Percentiles rank a stretch among this genome's conserved stretches.
These are phyloP conservation scores for Jaltomata sinuosa DNA, from an alignment of 257 asterid species.

Conservation along the genomic window DNA sequence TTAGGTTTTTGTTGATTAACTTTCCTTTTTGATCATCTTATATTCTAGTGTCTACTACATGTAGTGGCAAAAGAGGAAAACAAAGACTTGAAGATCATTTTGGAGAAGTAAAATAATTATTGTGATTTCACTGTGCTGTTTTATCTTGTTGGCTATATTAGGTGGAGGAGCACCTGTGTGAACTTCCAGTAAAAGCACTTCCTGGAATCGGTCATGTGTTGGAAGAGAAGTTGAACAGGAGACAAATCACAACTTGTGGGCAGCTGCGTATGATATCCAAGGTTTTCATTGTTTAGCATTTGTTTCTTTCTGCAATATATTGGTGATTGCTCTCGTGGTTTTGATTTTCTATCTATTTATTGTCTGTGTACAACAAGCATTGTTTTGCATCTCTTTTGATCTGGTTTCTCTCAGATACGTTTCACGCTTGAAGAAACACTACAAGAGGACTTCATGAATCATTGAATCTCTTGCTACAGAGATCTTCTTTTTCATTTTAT, in stretches of 20 bases:
- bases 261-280: conserved; percentile 58
- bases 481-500: background rate
- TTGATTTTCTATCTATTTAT: background rate
- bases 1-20: background rate
- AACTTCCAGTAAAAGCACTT: conserved; percentile 90
- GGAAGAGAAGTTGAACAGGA: conserved; percentile 66
- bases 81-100: background rate
- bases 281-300: conserved; percentile 27
- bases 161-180: conserved; percentile 63
- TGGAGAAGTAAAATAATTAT: background rate
- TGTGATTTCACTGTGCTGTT: background rate
- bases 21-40: background rate
- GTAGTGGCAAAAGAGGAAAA: background rate
- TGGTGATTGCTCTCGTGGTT: background rate
- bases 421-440: background rate
- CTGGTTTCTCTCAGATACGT: background rate
- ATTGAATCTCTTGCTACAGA: background rate
- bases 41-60: background rate
- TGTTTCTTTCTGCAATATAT: conserved; percentile 2
- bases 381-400: background rate
- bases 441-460: background rate
- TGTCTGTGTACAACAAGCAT: background rate
- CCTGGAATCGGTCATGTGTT: conserved; percentile 89
- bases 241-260: conserved; percentile 63
- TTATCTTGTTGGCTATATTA: conserved; percentile 19